Evolutionary conservation across 345 rosid species (phyloP).

Genomic region (Erodium maritimum): DNA sequence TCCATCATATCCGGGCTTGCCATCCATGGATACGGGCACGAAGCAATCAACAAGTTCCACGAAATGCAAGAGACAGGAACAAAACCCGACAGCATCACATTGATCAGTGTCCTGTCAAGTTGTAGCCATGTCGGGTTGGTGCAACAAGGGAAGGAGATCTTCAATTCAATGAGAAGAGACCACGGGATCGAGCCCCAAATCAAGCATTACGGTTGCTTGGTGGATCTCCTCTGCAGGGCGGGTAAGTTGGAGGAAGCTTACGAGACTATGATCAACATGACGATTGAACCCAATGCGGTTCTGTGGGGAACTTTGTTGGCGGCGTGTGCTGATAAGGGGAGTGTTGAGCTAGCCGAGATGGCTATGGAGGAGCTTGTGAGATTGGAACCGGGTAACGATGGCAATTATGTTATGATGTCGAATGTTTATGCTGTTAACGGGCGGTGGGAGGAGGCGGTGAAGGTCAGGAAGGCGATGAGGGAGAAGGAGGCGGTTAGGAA

Average conservation of each 20-base stretch:
- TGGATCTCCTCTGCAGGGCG: slow-evolving; percentile 43
- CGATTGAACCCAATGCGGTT: slow-evolving; percentile 32
- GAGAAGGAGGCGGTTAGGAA: slow-evolving; percentile 28
- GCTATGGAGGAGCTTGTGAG: slow-evolving; percentile 26
- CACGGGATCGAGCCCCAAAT: slow-evolving; percentile 7
- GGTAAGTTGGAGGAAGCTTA: slow-evolving; percentile 33
- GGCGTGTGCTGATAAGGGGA: slow-evolving; percentile 31
- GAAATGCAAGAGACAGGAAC: slow-evolving; percentile 14
- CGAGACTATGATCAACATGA: slow-evolving; percentile 35
- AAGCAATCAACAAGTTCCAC: slow-evolving; percentile 12
- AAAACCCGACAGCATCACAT: slow-evolving; percentile 16
- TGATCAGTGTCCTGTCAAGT: slow-evolving; percentile 13
- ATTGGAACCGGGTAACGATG: slow-evolving; percentile 28
- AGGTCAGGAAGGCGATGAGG: slow-evolving; percentile 32
- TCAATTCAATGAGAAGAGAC: slow-evolving; percentile 12
- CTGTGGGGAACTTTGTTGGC: slow-evolving; percentile 36
- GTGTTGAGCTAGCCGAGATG: slow-evolving; percentile 34
- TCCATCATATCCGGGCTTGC: slow-evolving; percentile 19
- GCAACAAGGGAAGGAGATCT: slow-evolving; percentile 15
- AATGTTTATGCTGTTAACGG: slow-evolving; percentile 36
- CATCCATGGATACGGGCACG: slow-evolving; percentile 16
- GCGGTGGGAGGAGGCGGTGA: slow-evolving; percentile 37
- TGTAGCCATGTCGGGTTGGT: slow-evolving; percentile 18
- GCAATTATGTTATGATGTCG: slow-evolving; percentile 34
- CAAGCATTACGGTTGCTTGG: slow-evolving; percentile 42